Base-by-base conservation (phyloP, 108 stramenopile genomes). In the Cyclostephanos tholiformis region DNA sequence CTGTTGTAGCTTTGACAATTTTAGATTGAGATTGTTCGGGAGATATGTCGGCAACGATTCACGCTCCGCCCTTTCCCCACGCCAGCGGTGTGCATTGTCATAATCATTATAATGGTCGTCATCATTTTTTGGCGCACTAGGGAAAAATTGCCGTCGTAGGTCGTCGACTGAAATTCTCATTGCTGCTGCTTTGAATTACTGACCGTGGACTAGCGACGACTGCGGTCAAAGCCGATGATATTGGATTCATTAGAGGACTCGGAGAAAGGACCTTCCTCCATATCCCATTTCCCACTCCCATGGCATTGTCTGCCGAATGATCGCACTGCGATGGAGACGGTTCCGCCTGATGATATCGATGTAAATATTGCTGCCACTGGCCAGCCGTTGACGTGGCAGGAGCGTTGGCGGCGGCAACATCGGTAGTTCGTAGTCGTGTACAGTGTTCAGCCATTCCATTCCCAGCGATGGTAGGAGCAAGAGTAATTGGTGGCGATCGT, bases 261-360 rank as follows among this genome's bases (percentile, higher is more conserved):
- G 25, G 23, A 22, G 25, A 8, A 0, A 20, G 26, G 11, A 1
- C 53, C 23, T 10, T 23, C 23, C 27, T 13, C 2, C 0, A 58
- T 4, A 4, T 2, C 30, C 57, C 27, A 14, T 32, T 20, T 5
- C 57, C 57, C 57, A 32, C 25, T 58, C 57, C 57, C 57, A 29
- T 29, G 30, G 57, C 57, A 58, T 58, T 58, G 11, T 58, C 30
- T 4, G 57, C 57, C 7, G 57, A 32, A 58, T 58, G 57, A 58
- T 58, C 57, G 9, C 14, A 58, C 30, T 29, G 30, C 4, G 57
- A 35, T 27, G 6, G 57, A 58, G 57, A 58, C 13, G 13, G 57
- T 20, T 58, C 30, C 12, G 57, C 27, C 57, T n/a, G 4, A 30
- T 29, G 56, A 25, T 57, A 12, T 10, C 12, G 41, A 41, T 41